A percentile compares a stretch with the other conserved stretches of the same genome.
Conservation (phyloP, 305 asterid species). For the Andrographis paniculata region DNA sequence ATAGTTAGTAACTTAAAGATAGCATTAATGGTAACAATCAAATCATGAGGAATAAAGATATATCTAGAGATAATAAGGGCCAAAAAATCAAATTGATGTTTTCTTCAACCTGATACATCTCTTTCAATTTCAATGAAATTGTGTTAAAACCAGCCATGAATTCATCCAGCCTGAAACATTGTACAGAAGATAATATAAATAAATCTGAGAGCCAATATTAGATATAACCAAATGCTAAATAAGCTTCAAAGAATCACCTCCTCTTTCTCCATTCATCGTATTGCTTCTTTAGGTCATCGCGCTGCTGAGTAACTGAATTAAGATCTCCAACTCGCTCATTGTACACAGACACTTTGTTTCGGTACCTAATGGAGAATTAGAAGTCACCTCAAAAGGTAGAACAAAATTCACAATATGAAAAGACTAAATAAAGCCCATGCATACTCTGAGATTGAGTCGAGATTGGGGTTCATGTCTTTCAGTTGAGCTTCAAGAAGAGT, state of each 20-base stretch:
- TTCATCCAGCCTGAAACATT: constrained; percentile 71
- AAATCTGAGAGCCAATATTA: not conserved
- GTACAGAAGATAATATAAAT: constrained; percentile 5
- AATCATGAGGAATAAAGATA: constrained; percentile 1
- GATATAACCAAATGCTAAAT: not conserved
- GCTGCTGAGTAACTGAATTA: constrained; percentile 66
- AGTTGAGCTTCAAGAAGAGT: constrained; percentile 87
- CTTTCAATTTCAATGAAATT: constrained; percentile 88
- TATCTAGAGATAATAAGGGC: not conserved
- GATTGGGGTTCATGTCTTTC: constrained; percentile 95
- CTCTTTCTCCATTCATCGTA: constrained; percentile 91
- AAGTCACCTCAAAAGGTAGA: no score
- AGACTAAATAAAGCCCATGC: constrained; percentile 11
- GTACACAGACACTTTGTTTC: constrained; percentile 63
- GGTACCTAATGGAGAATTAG: constrained; percentile 45
- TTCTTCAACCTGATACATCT: constrained; percentile 84
- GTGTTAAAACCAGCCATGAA: constrained; percentile 94
- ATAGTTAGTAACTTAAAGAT: no score
- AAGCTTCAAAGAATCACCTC: constrained; percentile 32
- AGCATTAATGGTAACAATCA: not conserved
- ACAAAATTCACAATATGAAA: no score
- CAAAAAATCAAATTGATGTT: constrained; percentile 6
- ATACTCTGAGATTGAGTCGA: constrained; percentile 93
- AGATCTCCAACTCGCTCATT: constrained; percentile 84
- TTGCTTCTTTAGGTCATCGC: constrained; percentile 81